A percentile compares a stretch with the other conserved stretches of the same genome.
Conservation (phyloP, 1,284 basidiomycete species). For the Trichosporon asahii region DNA sequence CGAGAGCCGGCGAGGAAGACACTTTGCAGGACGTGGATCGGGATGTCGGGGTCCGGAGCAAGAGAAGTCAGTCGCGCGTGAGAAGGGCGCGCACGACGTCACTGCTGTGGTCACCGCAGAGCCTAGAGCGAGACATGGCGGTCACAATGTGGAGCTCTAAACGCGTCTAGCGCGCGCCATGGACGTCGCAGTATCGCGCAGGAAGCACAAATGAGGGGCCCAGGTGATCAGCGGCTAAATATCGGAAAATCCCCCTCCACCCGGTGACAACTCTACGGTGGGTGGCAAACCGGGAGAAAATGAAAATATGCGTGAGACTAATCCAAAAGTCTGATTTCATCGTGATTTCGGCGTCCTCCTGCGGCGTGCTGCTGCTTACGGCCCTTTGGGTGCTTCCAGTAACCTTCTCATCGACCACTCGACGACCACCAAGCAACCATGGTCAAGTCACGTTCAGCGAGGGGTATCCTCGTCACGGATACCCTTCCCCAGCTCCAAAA, state of each 20-base stretch:
- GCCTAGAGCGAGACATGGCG: not conserved
- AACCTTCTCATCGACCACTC: not conserved
- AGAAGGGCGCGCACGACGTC: not conserved
- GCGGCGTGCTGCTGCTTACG: not conserved
- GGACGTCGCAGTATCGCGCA: not conserved
- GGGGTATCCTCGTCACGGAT: slow-evolving; percentile 54
- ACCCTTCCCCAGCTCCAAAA: slow-evolving; percentile 78
- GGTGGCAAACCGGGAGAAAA: slow-evolving; percentile 16
- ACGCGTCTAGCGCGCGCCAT: not conserved
- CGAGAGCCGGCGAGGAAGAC: not conserved
- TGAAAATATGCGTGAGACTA: not conserved
- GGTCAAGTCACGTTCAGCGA: slow-evolving; percentile 42
- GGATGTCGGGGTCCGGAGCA: not conserved
- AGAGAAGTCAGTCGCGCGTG: not conserved
- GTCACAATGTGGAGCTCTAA: not conserved
- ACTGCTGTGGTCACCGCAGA: not conserved
- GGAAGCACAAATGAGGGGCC: too few relatives aligned
- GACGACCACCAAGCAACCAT: slow-evolving; percentile 24
- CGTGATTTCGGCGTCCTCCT: not conserved
- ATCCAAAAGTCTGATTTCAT: slow-evolving; percentile 10
- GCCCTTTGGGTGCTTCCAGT: not conserved
- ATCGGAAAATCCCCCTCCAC: not conserved
- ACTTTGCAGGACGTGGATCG: not conserved
- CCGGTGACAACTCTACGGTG: not conserved
- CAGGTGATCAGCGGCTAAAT: not conserved